These are phyloP conservation scores for Chalaropsis thielavioides DNA, from an alignment of 2,329 filamentous ascomycete genomes.

Conservation along the genomic window DNA sequence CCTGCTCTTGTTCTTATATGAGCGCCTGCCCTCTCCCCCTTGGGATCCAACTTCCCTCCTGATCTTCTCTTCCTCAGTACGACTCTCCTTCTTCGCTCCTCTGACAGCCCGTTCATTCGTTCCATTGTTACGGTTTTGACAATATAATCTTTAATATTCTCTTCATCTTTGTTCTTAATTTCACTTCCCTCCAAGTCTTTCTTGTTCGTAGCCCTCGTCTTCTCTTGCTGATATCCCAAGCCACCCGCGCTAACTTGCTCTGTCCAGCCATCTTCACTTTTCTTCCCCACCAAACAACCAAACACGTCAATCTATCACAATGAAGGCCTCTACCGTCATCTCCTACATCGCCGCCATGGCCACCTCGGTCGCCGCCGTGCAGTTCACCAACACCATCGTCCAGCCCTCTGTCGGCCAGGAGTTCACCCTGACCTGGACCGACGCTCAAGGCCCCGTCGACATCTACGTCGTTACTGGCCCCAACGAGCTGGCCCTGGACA, in stretches of 20 bases:
- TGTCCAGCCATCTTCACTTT: slow-evolving; percentile 5
- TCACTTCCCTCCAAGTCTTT: neutral
- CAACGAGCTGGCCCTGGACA: slow-evolving; percentile 29
- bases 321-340: slow-evolving; percentile 39
- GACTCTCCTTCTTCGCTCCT: neutral
- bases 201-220: neutral
- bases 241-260: neutral
- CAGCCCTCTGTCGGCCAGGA: slow-evolving; percentile 39
- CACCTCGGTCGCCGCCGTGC: slow-evolving; percentile 34
- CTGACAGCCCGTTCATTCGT: neutral
- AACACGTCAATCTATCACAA: slow-evolving; percentile 27
- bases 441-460: slow-evolving; percentile 31
- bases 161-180: neutral
- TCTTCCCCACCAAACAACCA: neutral
- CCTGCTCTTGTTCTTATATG: too few relatives aligned
- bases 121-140: slow-evolving; percentile 1
- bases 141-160: slow-evolving; percentile 1
- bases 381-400: slow-evolving; percentile 29
- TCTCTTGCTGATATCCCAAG: neutral
- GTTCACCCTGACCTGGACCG: slow-evolving; percentile 38
- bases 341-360: slow-evolving; percentile 34
- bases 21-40: neutral
- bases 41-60: neutral
- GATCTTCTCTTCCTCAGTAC: neutral
- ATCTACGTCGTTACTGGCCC: slow-evolving; percentile 42